Base-by-base conservation (phyloP, 1,284 basidiomycete species). In the Sanguinoderma infundibulare region DNA sequence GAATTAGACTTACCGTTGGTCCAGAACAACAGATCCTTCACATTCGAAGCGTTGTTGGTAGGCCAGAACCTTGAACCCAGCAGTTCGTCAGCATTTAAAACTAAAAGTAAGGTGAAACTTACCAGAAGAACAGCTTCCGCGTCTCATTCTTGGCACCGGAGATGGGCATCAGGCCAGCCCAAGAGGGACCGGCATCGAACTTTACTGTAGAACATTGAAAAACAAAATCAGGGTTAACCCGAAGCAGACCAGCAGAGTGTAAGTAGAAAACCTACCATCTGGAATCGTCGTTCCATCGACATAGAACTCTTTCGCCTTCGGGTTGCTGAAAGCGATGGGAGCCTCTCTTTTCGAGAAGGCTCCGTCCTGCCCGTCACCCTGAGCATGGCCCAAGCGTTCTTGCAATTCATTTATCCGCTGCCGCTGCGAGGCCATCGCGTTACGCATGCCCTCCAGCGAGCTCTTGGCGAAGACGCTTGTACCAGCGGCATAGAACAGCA, bases 11-110 rank as follows among this genome's bases (percentile, higher is more conserved):
- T 54, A 73, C 71, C 71, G 46, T 75, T 74, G 8, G 72, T 69
- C 75, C 86, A 83, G 73, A 85, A 82, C 40, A 84, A 65, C 5
- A 88, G 71, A 61, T 87, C 82, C 40, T 85, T 80, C 0, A 75
- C 74, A 62, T 79, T 79, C 5, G 72, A 76, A 30, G 70, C 71
- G 63, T 80, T 82, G 64, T 76, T 82, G 22, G 80, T 79, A 0
- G 86, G 86, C 69, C 76, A 80, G 63, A 81, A 78, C 76, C 75
- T 75, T 49, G 1, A 32, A 20, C n/a, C 6, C 6, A 17, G 3
- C 17, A 20, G n/a, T 10, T 49, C n/a, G 17, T 49, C 8, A 32
- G 30, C n/a, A 10, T 9, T 2, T 32, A 8, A 47, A 28, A 17
- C n/a, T 22, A 50, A 7, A 8, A 39, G 2, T 34, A 42, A 63